Percentiles rank a stretch among this genome's conserved stretches.
Evolutionary conservation across 164 flowering plant genomes (phyloP).

Genomic region (Buxus sempervirens): DNA sequence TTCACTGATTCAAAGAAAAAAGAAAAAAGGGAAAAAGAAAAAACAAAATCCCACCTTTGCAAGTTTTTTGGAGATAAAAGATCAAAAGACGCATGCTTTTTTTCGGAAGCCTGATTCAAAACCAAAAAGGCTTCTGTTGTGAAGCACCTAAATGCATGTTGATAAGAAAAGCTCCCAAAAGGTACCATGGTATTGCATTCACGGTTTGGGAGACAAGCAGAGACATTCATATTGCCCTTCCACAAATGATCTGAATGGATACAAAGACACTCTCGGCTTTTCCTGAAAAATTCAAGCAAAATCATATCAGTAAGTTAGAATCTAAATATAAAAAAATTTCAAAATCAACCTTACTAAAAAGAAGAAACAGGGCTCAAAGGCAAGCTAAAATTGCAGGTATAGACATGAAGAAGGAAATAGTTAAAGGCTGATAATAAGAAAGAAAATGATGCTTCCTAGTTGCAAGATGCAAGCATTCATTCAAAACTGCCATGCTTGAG

Average conservation of each 20-base stretch:
- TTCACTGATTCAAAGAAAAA: not conserved
- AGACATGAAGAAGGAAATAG: no score
- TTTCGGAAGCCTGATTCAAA: not conserved
- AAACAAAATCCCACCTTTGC: slow-evolving; percentile 6
- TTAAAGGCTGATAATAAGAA: no score
- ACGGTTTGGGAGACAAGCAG: not conserved
- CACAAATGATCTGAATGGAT: slow-evolving; percentile 3
- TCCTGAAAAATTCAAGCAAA: slow-evolving; percentile 7
- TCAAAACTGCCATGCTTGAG: no score
- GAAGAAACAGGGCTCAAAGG: not conserved
- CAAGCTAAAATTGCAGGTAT: no score
- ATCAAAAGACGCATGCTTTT: slow-evolving; percentile 2
- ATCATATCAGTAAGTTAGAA: not conserved
- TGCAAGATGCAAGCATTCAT: no score
- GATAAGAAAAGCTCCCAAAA: not conserved
- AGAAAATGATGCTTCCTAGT: no score
- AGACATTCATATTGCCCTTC: not conserved
- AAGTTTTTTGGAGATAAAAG: slow-evolving; percentile 4
- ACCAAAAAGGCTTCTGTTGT: slow-evolving; percentile 5
- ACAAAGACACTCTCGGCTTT: not conserved
- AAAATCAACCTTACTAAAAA: no score
- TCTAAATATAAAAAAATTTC: no score
- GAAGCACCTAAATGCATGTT: slow-evolving; percentile 13
- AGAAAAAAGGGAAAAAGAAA: no score
- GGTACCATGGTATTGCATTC: slow-evolving; percentile 6